Percentiles rank a stretch among this genome's conserved stretches.
phyloP scores from a whole-genome alignment of 139 green algal genomes.

The Chlamydomonas asymmetrica region DNA sequence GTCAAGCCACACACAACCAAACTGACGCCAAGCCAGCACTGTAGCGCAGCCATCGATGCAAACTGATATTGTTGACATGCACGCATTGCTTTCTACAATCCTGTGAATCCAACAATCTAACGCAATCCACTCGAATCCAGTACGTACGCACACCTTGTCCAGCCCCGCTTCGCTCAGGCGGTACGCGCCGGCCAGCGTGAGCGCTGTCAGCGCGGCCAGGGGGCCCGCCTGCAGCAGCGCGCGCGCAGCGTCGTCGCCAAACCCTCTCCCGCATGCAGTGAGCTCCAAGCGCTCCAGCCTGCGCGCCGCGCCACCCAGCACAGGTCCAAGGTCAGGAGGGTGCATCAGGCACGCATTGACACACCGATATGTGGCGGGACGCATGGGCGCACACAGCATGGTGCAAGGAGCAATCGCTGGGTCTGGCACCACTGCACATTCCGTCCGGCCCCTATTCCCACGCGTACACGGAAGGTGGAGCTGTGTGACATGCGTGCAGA shows the following conservation, averaged over 20 bases:
- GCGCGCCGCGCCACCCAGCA: too few relatives aligned
- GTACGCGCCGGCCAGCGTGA: slow-evolving; percentile 66
- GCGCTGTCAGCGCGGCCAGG: slow-evolving; percentile 32
- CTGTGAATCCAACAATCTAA: background rate
- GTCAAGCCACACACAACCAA: background rate
- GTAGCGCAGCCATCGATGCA: background rate
- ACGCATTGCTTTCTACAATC: background rate
- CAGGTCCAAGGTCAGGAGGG: too few relatives aligned
- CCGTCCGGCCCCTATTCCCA: background rate
- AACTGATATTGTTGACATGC: background rate
- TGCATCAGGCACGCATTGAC: background rate
- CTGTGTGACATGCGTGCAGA: too few relatives aligned
- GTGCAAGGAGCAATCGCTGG: background rate
- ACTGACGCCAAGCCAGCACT: background rate
- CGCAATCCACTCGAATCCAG: background rate
- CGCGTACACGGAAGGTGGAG: background rate
- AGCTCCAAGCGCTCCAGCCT: slow-evolving; percentile 66
- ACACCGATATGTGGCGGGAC: too few relatives aligned
- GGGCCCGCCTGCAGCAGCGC: background rate
- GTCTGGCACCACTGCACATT: background rate
- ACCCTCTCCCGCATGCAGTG: slow-evolving; percentile 59
- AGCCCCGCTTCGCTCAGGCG: slow-evolving; percentile 54
- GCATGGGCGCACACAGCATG: background rate
- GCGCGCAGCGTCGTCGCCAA: slow-evolving; percentile 57
- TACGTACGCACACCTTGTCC: slow-evolving; percentile 4